phyloP scores from a whole-genome alignment of 192 early-diverging fungal species.

The Fimicolochytrium jonesii region DNA sequence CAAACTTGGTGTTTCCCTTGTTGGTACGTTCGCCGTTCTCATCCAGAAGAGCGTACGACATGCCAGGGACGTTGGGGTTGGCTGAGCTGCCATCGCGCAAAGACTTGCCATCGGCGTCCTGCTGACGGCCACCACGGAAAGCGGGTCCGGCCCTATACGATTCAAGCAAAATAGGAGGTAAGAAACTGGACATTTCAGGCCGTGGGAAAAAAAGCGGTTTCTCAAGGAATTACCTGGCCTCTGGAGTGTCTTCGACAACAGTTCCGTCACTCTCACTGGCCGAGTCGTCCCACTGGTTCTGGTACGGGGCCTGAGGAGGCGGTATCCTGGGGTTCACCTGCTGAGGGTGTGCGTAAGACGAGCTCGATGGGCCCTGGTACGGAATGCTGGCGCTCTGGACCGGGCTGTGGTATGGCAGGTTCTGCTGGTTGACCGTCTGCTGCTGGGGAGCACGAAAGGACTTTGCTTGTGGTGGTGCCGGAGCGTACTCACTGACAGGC shows the following conservation, averaged over 20 bases:
- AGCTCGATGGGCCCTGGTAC: not conserved
- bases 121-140: constrained; percentile 10
- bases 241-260: constrained; percentile 31
- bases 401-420: not conserved
- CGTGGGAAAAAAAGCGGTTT: not conserved
- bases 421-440: not conserved
- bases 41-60: constrained; percentile 45
- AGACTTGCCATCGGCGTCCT: not conserved
- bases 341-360: constrained; percentile 14
- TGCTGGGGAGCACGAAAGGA: not conserved
- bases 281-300: constrained; percentile 28
- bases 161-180: not conserved
- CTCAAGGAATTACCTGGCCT: constrained; percentile 2
- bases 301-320: constrained; percentile 21
- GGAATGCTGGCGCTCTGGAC: not conserved
- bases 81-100: not conserved
- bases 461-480: constrained; percentile 1
- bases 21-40: constrained; percentile 41
- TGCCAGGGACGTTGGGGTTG: constrained; percentile 23
- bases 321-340: constrained; percentile 18
- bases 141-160: constrained; percentile 30
- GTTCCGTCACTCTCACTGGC: constrained; percentile 25
- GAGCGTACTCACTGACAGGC: constrained; percentile 6
- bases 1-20: constrained; percentile 47
- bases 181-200: not conserved